A percentile compares a stretch with the other conserved stretches of the same genome.
phyloP scores from a whole-genome alignment of 2,329 filamentous ascomycete species.

The Alternaria rosae region DNA sequence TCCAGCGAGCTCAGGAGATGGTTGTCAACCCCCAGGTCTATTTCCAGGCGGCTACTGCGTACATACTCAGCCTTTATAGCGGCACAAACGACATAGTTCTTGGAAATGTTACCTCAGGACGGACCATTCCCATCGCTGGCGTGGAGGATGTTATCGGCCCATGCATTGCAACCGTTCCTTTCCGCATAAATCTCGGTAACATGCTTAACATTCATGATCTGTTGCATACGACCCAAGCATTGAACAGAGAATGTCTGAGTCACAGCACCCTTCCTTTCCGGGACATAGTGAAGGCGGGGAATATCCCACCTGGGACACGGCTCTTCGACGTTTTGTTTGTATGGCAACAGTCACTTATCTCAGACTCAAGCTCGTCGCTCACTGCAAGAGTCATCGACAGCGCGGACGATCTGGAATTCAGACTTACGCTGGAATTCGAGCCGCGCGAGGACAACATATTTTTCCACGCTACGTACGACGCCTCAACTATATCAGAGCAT shows the following conservation, averaged over 20 bases:
- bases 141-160: slow-evolving; percentile 81
- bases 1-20: slow-evolving; percentile 29
- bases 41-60: slow-evolving; percentile 75
- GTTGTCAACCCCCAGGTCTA: slow-evolving; percentile 71
- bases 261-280: slow-evolving; percentile 70
- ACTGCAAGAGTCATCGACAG: slow-evolving; percentile 65
- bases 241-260: slow-evolving; percentile 70
- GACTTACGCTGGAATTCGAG: slow-evolving; percentile 77
- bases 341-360: slow-evolving; percentile 77
- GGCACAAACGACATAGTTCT: slow-evolving; percentile 73
- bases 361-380: slow-evolving; percentile 36
- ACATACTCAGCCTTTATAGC: slow-evolving; percentile 70
- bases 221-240: slow-evolving; percentile 67
- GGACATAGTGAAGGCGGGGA: slow-evolving; percentile 71
- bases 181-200: slow-evolving; percentile 67
- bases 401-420: slow-evolving; percentile 77
- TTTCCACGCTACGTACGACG: slow-evolving; percentile 64
- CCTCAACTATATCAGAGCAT: slow-evolving; percentile 59
- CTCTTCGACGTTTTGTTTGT: slow-evolving; percentile 83
- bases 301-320: slow-evolving; percentile 61
- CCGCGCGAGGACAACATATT: slow-evolving; percentile 60
- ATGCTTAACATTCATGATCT: slow-evolving; percentile 66
- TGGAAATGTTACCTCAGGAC: slow-evolving; percentile 82
- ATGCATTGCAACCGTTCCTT: slow-evolving; percentile 77
- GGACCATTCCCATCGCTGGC: slow-evolving; percentile 72